Evolutionary conservation across 192 early-diverging fungal genomes (phyloP).

Genomic region (Backusella psychrophila): DNA sequence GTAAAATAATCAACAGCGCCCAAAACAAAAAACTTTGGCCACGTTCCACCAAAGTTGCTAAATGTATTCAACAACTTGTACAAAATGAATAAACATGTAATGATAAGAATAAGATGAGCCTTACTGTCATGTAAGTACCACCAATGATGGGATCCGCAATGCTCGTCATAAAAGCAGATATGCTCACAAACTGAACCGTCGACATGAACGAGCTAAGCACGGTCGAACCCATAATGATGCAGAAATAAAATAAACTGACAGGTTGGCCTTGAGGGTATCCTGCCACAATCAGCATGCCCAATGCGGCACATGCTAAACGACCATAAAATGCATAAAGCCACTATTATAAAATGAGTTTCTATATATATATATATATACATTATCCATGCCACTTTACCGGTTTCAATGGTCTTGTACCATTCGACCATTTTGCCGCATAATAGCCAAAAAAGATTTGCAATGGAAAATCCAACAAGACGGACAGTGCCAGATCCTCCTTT

Average conservation of each 20-base stretch:
- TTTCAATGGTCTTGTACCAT: constrained; percentile 75
- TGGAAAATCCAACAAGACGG: constrained; percentile 95
- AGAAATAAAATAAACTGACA: constrained; percentile 68
- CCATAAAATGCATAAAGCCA: constrained; percentile 93
- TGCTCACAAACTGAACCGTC: constrained; percentile 94
- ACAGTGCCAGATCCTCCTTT: constrained; percentile 92
- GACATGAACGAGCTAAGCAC: constrained; percentile 85
- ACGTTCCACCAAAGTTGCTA: constrained; percentile 96
- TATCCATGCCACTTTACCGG: too few species aligned
- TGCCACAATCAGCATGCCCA: constrained; percentile 84
- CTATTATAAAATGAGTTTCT: constrained; percentile 13
- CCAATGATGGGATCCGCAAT: constrained; percentile 96
- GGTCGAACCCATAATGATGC: constrained; percentile 72
- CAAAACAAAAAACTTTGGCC: constrained; percentile 93
- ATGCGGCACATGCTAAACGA: constrained; percentile 75
- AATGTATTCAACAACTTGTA: constrained; percentile 85
- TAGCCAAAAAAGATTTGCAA: constrained; percentile 97
- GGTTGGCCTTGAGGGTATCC: constrained; percentile 71
- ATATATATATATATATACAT: too few species aligned
- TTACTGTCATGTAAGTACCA: constrained; percentile 83
- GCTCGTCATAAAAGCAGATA: constrained; percentile 92
- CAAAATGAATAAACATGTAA: neutral
- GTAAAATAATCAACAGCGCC: constrained; percentile 90
- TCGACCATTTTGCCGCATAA: constrained; percentile 96
- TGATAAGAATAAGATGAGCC: constrained; percentile 13